Evolutionary conservation across 257 asterid species (phyloP).

Genomic region (Misopates orontium): DNA sequence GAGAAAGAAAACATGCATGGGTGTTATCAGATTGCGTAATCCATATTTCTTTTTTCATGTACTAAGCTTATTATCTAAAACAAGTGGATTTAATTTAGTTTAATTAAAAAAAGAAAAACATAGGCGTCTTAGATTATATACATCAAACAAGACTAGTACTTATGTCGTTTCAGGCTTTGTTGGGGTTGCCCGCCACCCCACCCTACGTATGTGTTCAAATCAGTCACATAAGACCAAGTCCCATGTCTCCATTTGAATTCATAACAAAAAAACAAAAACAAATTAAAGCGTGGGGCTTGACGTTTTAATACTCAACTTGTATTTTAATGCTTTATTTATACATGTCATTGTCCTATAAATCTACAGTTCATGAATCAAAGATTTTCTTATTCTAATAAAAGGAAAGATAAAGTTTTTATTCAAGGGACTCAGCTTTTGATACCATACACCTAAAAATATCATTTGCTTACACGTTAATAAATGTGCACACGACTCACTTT

Average conservation of each 20-base stretch:
- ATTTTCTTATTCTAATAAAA: background rate
- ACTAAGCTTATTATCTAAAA: no score
- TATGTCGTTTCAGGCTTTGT: no score
- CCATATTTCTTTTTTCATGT: no score
- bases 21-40: no score
- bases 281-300: background rate
- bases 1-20: no score
- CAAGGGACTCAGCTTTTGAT: background rate
- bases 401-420: background rate
- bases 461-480: slow-evolving; percentile 10
- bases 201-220: background rate
- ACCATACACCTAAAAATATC: slow-evolving; percentile 3
- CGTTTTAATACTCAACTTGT: background rate
- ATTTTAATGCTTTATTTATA: background rate
- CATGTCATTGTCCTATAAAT: slow-evolving; percentile 13
- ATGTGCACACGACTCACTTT: slow-evolving; percentile 22
- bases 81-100: no score
- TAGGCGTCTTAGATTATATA: background rate
- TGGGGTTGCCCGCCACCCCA: background rate
- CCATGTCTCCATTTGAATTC: background rate
- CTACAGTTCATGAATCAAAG: slow-evolving; percentile 14
- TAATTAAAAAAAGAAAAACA: background rate
- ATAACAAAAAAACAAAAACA: background rate
- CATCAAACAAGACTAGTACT: background rate
- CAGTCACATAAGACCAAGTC: slow-evolving; percentile 13